These are phyloP conservation scores for Verticillium albo-atrum DNA, from an alignment of 2,329 filamentous ascomycete genomes.

Conservation along the genomic window DNA sequence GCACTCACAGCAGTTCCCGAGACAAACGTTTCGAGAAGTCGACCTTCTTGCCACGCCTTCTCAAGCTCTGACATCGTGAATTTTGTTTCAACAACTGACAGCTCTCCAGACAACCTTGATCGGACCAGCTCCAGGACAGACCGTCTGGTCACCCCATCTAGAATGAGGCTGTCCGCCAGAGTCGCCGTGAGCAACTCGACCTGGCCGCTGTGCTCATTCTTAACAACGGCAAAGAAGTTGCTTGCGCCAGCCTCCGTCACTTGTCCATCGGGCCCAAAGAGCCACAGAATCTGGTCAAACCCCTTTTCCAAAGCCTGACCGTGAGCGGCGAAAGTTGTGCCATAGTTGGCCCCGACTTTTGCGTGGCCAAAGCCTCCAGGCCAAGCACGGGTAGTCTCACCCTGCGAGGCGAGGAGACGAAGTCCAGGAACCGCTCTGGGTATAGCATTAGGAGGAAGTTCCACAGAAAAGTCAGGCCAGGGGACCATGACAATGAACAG, in stretches of 20 bases:
- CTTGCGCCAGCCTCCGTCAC: slow-evolving; percentile 5
- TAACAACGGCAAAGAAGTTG: slow-evolving; percentile 5
- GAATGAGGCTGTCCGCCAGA: neutral
- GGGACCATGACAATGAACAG: neutral
- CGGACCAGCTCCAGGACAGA: slow-evolving; percentile 2
- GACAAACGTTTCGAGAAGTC: neutral
- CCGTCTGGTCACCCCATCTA: neutral
- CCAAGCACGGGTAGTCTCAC: neutral
- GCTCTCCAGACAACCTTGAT: neutral
- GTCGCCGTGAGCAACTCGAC: neutral
- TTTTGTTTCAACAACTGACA: neutral
- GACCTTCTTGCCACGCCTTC: neutral
- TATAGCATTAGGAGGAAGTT: neutral
- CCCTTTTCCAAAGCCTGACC: slow-evolving; percentile 6
- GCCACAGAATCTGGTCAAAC: slow-evolving; percentile 11
- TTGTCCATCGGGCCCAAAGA: slow-evolving; percentile 3
- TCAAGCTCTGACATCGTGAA: neutral
- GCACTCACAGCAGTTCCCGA: neutral
- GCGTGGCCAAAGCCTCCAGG: neutral
- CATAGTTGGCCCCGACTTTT: neutral
- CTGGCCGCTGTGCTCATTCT: neutral
- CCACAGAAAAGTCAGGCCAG: neutral
- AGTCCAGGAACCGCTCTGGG: neutral
- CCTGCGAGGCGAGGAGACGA: neutral
- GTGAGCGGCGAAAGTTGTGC: slow-evolving; percentile 6